Evolutionary conservation across 2,329 filamentous ascomycete genomes (phyloP).

Genomic region (Cladosporium colombiae): DNA sequence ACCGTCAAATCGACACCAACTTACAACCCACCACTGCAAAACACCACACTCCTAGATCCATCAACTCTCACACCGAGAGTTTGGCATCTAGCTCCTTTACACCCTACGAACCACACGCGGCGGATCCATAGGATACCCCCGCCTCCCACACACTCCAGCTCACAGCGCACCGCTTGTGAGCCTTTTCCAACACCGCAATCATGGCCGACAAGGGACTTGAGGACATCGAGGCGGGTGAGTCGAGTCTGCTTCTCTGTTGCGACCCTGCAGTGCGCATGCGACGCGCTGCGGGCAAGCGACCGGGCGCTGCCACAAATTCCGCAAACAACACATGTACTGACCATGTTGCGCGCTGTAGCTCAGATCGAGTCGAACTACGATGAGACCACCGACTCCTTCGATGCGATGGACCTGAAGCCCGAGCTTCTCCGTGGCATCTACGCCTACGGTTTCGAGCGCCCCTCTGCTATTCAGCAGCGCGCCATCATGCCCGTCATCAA

Average conservation of each 20-base stretch:
- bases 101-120: constrained; percentile 39
- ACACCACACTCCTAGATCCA: constrained; percentile 10
- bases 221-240: constrained; percentile 93
- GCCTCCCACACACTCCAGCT: constrained; percentile 54
- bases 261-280: constrained; percentile 9
- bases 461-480: constrained; percentile 99
- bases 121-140: constrained; percentile 44
- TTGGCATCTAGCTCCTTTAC: constrained; percentile 48
- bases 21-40: constrained; percentile 12
- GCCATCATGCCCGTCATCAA: constrained; percentile 99
- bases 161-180: constrained; percentile 75
- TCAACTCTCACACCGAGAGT: constrained; percentile 49
- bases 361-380: constrained; percentile 99
- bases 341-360: constrained; percentile 55
- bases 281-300: background rate
- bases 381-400: constrained; percentile 98
- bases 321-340: constrained; percentile 7
- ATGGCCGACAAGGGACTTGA: constrained; percentile 99
- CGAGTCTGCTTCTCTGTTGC: constrained; percentile 17
- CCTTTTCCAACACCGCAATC: constrained; percentile 65
- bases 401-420: constrained; percentile 94
- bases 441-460: constrained; percentile 99
- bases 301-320: background rate
- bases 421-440: constrained; percentile 99
- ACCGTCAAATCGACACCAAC: constrained; percentile 13